Base-by-base conservation (phyloP, 768 basidiomycete genomes). In the Zangia roseola region DNA sequence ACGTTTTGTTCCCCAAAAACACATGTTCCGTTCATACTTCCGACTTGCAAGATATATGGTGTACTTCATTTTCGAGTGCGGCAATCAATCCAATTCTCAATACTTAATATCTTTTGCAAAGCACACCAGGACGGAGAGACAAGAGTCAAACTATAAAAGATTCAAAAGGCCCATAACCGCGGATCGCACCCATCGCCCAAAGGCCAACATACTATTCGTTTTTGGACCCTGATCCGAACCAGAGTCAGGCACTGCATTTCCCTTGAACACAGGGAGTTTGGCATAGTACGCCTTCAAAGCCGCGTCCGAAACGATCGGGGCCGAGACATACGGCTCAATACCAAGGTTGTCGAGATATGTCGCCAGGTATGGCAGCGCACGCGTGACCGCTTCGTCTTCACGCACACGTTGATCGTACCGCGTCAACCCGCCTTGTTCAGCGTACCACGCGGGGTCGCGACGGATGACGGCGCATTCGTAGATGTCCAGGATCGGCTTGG, bases 391-490 rank as follows among this genome's bases (percentile, higher is more conserved):
- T 8, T 60, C 55, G 51, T 78, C 78, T 57, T 81, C 78, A 37
- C 73, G 73, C 2, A 69, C 50, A 7, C 75, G 72, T 55, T 84
- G 80, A 10, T 64, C 64, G 45, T 72, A 65, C n/a, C 81, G 72
- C 14, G 72, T 67, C 38, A 84, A 56, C 4, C 75, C 72, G 17
- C 66, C 75, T 52, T 76, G 64, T 60, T 84, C 82, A 21, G 75
- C 71, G 58, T 82, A 82, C 82, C 82, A 84, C 7, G 80, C 78
- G 34, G 78, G 67, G 53, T 83, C 81, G 52, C 73, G 73, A 47
- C 76, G 70, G 44, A 83, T 74, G 31, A 76, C 72, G 6, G 74
- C 71, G 45, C 73, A 74, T 57, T 78, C 80, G 59, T 80, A 85
- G 8, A 84, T 60, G 46, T 82, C 79, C 26, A 84, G 67, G 24